phyloP scores from a whole-genome alignment of 2,329 filamentous ascomycete species.

The Graphiopsis chlorocephala region DNA sequence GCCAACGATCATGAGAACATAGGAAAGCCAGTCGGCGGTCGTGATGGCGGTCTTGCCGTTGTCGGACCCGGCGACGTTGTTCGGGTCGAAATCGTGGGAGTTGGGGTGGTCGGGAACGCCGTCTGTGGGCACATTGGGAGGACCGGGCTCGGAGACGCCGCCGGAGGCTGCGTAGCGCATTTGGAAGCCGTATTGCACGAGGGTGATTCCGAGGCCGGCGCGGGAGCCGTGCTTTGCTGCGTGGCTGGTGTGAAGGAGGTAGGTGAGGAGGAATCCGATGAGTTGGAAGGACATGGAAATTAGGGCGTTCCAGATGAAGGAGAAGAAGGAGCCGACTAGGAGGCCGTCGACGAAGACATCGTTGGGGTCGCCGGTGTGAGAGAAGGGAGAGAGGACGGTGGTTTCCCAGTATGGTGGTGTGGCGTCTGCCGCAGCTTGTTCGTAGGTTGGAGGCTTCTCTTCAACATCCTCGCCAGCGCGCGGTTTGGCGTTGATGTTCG shows the following conservation, averaged over 20 bases:
- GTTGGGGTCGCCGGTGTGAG: slow-evolving; percentile 80
- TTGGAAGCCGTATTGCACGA: slow-evolving; percentile 95
- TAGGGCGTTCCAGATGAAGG: slow-evolving; percentile 89
- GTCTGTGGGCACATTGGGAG: slow-evolving; percentile 32
- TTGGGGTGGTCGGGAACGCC: slow-evolving; percentile 78
- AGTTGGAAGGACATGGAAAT: slow-evolving; percentile 97
- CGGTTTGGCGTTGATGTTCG: slow-evolving; percentile 88
- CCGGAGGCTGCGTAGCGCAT: slow-evolving; percentile 63
- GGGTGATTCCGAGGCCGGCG: slow-evolving; percentile 87
- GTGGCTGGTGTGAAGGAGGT: slow-evolving; percentile 95
- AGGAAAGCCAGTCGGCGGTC: slow-evolving; percentile 84
- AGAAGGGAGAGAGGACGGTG: slow-evolving; percentile 88
- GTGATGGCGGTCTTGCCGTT: slow-evolving; percentile 52
- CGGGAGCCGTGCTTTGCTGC: slow-evolving; percentile 96
- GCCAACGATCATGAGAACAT: slow-evolving; percentile 90
- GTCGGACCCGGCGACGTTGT: slow-evolving; percentile 54
- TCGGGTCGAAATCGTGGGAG: slow-evolving; percentile 80
- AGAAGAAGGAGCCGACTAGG: slow-evolving; percentile 83
- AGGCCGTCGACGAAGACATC: slow-evolving; percentile 97
- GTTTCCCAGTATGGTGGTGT: slow-evolving; percentile 99
- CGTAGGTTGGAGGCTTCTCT: slow-evolving; percentile 95
- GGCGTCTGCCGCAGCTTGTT: slow-evolving; percentile 94
- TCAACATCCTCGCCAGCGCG: slow-evolving; percentile 78
- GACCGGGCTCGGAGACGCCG: slow-evolving; percentile 21
- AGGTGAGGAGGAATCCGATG: slow-evolving; percentile 95